Conservation (phyloP, 2,329 filamentous ascomycete species). For the Diatrype stigma region DNA sequence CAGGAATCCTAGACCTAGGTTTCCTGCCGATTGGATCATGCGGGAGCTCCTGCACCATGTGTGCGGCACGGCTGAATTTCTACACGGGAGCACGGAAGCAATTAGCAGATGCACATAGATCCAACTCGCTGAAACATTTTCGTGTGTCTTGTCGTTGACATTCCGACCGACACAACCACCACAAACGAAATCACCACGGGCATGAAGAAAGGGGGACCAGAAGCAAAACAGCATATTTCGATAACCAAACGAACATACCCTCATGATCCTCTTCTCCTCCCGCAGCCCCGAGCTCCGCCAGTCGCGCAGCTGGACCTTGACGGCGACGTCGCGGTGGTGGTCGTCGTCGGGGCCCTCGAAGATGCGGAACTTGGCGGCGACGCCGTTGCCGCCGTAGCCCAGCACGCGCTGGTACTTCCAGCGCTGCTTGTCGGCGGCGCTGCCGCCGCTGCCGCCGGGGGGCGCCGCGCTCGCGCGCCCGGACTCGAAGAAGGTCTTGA, state of each 20-base stretch:
- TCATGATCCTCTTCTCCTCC: background rate
- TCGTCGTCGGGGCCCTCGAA: background rate
- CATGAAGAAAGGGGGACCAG: too few species aligned
- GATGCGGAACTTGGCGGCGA: background rate
- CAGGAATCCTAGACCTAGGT: background rate
- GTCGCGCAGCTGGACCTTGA: background rate
- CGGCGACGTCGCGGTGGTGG: background rate
- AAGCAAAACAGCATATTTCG: background rate
- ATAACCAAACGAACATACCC: background rate
- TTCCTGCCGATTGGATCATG: background rate
- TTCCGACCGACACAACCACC: too few species aligned
- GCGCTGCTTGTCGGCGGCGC: too few species aligned
- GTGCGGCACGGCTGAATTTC: background rate
- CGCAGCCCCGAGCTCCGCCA: background rate
- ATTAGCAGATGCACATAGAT: too few species aligned
- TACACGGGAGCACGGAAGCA: too few species aligned
- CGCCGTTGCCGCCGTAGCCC: background rate
- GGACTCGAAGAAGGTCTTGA: background rate
- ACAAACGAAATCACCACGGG: too few species aligned
- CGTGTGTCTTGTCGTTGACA: too few species aligned
- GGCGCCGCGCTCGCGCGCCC: background rate
- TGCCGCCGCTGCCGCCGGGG: background rate
- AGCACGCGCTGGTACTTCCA: background rate
- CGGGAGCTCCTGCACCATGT: background rate
- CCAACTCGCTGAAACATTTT: too few species aligned